Conservation (phyloP, 352 stramenopile genomes). For the Phytophthora pisi region DNA sequence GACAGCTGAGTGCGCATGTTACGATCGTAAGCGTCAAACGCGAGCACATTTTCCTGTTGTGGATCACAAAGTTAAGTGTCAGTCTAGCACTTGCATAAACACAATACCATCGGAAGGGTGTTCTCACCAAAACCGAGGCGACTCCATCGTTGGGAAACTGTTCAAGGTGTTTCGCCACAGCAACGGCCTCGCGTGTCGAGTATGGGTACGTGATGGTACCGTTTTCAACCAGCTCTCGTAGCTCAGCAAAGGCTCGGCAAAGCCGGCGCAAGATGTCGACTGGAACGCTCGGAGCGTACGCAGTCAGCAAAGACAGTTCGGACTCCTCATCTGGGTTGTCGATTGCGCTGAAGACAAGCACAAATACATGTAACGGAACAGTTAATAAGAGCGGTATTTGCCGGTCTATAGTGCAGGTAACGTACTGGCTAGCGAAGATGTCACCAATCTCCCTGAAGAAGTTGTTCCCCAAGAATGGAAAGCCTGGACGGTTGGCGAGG, state of each 20-base stretch:
- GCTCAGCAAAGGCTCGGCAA: conserved; percentile 89
- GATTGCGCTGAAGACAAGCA: conserved; percentile 56
- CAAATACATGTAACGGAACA: background rate
- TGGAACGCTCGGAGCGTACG: conserved; percentile 89
- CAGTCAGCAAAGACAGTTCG: conserved; percentile 89
- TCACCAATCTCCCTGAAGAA: conserved; percentile 95
- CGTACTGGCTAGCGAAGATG: conserved; percentile 92
- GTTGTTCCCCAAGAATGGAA: conserved; percentile 97
- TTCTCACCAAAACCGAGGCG: conserved; percentile 64
- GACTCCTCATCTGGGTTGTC: conserved; percentile 92
- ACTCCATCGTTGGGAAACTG: conserved; percentile 92
- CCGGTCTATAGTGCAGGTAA: background rate
- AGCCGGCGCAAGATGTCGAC: conserved; percentile 83
- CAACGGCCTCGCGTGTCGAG: conserved; percentile 93
- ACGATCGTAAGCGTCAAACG: conserved; percentile 91
- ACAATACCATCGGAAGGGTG: background rate
- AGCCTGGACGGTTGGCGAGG: conserved; percentile 95
- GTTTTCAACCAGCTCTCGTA: conserved; percentile 88
- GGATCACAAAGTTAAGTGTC: background rate
- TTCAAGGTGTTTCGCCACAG: conserved; percentile 94
- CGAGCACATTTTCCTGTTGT: conserved; percentile 93
- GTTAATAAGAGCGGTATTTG: background rate
- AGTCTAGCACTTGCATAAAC: background rate
- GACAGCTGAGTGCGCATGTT: conserved; percentile 76
- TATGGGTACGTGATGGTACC: conserved; percentile 95